A percentile compares a stretch with the other conserved stretches of the same genome.
These are phyloP conservation scores for Aureobasidium sp. DNA, from an alignment of 2,329 filamentous ascomycete species.

Conservation along the genomic window DNA sequence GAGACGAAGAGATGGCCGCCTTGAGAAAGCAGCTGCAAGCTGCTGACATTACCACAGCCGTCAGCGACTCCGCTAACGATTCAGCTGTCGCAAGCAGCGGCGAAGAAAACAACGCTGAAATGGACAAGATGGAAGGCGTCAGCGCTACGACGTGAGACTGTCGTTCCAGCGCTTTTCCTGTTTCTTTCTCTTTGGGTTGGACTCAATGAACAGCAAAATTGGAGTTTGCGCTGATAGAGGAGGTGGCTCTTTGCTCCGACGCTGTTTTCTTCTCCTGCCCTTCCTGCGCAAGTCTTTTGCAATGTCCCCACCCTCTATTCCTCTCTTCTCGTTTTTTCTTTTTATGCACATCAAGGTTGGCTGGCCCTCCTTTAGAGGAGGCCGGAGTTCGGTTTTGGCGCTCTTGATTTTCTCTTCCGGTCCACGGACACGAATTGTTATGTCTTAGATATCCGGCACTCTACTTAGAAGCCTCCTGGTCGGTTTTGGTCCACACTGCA, in stretches of 20 bases:
- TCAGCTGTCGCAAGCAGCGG: background rate
- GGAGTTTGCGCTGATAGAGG: background rate
- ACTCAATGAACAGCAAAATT: background rate
- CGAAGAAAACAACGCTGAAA: background rate
- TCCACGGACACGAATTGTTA: background rate
- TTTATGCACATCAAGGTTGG: background rate
- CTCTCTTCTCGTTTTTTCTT: background rate
- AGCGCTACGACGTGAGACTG: background rate
- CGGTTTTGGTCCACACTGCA: background rate
- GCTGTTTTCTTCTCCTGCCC: background rate
- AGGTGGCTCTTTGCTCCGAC: background rate
- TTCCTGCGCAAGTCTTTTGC: background rate
- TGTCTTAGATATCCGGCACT: slow-evolving; percentile 5
- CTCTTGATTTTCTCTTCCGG: background rate
- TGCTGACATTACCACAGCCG: background rate
- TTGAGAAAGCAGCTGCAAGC: slow-evolving; percentile 10
- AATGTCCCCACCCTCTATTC: background rate
- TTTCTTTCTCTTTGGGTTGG: background rate
- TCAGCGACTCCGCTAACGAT: background rate
- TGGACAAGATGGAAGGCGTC: slow-evolving; percentile 11
- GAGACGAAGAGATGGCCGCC: slow-evolving; percentile 25
- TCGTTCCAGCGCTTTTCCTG: background rate
- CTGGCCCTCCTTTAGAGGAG: background rate
- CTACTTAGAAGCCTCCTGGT: background rate
- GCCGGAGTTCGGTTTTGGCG: background rate